Base-by-base conservation (phyloP, 202 grass and related monocot species). In the Saccharum hybrid region DNA sequence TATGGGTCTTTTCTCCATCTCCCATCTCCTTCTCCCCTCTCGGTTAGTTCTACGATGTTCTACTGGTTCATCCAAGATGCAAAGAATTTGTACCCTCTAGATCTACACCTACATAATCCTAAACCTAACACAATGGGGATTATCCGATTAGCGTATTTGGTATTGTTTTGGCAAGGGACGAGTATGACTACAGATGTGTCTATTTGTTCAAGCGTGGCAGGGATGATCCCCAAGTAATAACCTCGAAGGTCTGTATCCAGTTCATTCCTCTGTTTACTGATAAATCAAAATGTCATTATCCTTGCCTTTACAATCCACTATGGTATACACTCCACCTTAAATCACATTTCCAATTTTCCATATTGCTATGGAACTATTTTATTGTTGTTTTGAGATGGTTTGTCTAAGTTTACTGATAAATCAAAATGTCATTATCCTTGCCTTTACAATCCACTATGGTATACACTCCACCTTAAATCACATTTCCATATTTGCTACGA, bases 131-230 rank as follows among this genome's bases (percentile, higher is more conserved):
- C n/a, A n/a, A n/a, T n/a, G n/a, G n/a, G n/a, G n/a, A n/a, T n/a
- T n/a, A n/a, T n/a, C n/a, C n/a, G n/a, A n/a, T n/a, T n/a, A n/a
- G n/a, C n/a, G n/a, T n/a, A n/a, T n/a, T n/a, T n/a, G n/a, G n/a
- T 4, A 79, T 6, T 21, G 42, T 79, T 2, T 31, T 79, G 16
- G 76, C 76, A 46, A 79, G 76, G 62, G 76, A 79, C 10, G n/a
- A 34, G 42, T 46, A 66, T 0, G 62, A 79, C 42, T 79, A 49
- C 62, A 78, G 3, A 34, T 34, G 33, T 34, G 33, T 34, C 33
- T 34, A 34, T 22, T 66, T 79, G 18, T 79, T 79, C 41, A 48
- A 6, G 68, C 68, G 41, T 7, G 68, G 40, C 6, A 72, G 68
- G 42, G 41, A 72, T 28, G 22, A 72, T 4, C 41, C 68, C 21